Evolutionary conservation across 106 monocot species (phyloP), one percentile per base, ranked within the genome.

Genomic region (Phalaenopsis equestris): DNA sequence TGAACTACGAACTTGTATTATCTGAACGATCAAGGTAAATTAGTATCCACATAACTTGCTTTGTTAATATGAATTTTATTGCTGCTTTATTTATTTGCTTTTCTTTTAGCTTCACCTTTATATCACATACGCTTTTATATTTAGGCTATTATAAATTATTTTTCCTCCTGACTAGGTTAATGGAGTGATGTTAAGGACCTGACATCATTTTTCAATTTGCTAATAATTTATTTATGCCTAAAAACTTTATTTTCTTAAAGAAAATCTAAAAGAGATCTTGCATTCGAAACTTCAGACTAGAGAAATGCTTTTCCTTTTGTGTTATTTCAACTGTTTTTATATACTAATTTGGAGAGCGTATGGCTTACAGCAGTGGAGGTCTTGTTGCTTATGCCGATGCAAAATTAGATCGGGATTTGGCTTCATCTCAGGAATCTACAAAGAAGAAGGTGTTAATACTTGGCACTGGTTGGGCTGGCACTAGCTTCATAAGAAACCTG

Each of bases 401-500:
- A 76, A 80, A 79, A 77, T 75, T 81, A 46, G 86, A 90, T 18
- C 46, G 23, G 79, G 75, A 65, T 37, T 8, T 77, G 42, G n/a
- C 67, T 67, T 65, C 87, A 67, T 78, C 81, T 64, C 81, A 89
- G 41, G 52, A 52, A 23, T 24, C 80, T 41, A 18, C 79, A 16
- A 89, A 86, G 89, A 93, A 89, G 82, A 93, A 89, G 84, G 75
- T 93, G 30, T 80, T 93, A 21, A 85, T 93, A 38, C 91, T 93
- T 80, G 93, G 93, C 16, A 93, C 93, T 76, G 93, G 93, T 57
- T 93, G 93, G 91, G 93, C 86, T 56, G 93, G 87, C 17, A 93
- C 93, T 9, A 88, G 85, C 77, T 91, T 93, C 68, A 68, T 93
- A 72, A 90, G 84, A 81, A 82, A 86, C 68, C 37, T 93, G 78